Evolutionary conservation across 495 filamentous ascomycete species (phyloP).

Genomic region (Lophiostoma macrostomum): DNA sequence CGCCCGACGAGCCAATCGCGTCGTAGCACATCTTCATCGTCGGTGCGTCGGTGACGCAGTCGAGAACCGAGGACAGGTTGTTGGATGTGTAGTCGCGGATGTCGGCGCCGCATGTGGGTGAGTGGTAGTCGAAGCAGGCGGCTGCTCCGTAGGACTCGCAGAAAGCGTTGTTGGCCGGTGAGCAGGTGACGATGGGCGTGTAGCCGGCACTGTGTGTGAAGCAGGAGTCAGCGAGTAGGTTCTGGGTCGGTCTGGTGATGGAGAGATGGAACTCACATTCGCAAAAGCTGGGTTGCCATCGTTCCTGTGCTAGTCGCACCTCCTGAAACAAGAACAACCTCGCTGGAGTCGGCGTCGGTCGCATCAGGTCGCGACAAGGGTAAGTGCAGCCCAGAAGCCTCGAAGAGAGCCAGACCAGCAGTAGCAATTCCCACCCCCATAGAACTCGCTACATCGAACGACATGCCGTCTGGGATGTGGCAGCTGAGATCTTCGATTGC

Average conservation of each 20-base stretch:
- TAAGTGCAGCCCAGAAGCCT: not conserved
- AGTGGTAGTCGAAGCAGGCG: not conserved
- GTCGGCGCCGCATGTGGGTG: not conserved
- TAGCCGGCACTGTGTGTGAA: not conserved
- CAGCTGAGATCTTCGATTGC: not conserved
- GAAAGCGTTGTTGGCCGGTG: not conserved
- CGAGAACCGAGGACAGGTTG: not conserved
- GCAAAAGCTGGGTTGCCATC: not conserved
- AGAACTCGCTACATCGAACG: not conserved
- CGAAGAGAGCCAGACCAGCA: not conserved
- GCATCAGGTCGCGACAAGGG: no score
- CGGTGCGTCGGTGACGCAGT: not conserved
- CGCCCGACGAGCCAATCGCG: no score
- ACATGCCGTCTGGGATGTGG: not conserved
- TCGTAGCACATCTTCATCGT: no score
- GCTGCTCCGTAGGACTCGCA: constrained; percentile 1
- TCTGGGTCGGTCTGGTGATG: not conserved
- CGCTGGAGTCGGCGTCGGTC: not conserved
- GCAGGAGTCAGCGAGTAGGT: not conserved
- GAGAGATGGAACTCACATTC: not conserved
- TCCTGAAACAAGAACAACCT: not conserved
- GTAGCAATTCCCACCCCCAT: not conserved
- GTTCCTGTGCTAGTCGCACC: not conserved
- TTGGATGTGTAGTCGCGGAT: not conserved
- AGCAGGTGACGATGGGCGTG: not conserved